Evolutionary conservation across 1,284 basidiomycete genomes (phyloP).

Genomic region (Fomes fomentarius): DNA sequence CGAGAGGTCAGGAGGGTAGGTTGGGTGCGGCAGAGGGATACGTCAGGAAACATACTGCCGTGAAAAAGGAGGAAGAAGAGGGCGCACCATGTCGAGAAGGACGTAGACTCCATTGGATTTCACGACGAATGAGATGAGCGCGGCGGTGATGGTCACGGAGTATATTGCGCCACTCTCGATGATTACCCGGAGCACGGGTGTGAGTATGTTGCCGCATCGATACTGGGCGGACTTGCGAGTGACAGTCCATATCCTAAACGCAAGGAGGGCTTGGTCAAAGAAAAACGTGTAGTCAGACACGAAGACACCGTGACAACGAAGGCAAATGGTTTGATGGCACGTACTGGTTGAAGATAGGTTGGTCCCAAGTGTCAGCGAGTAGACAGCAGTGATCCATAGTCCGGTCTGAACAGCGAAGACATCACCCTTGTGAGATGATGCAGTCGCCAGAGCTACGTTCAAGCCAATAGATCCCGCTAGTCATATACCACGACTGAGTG

Average conservation of each 20-base stretch:
- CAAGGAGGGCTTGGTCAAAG: slow-evolving; percentile 30
- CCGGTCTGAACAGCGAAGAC: slow-evolving; percentile 28
- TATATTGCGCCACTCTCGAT: slow-evolving; percentile 39
- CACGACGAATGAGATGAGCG: slow-evolving; percentile 35
- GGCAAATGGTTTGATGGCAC: not conserved
- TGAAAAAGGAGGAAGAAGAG: too few relatives aligned
- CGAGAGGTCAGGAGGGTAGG: not conserved
- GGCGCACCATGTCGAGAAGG: slow-evolving; percentile 36
- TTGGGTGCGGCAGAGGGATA: not conserved
- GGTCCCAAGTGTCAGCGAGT: slow-evolving; percentile 32
- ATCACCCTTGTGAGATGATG: slow-evolving; percentile 20
- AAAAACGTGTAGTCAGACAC: too few relatives aligned
- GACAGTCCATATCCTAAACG: slow-evolving; percentile 32
- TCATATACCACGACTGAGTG: too few relatives aligned
- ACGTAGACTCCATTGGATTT: slow-evolving; percentile 37
- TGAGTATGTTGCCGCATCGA: slow-evolving; percentile 23
- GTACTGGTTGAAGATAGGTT: slow-evolving; percentile 37
- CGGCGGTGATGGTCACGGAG: slow-evolving; percentile 35
- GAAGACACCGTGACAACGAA: not conserved
- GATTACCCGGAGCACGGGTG: slow-evolving; percentile 33
- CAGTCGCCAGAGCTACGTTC: slow-evolving; percentile 19
- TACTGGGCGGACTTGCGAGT: slow-evolving; percentile 26
- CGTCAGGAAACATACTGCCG: too few relatives aligned
- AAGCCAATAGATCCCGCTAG: slow-evolving; percentile 19
- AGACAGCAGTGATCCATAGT: slow-evolving; percentile 36